Evolutionary conservation across 805 yeast genomes (phyloP), one percentile per base, ranked within the genome.

Genomic region (Metschnikowia shivogae): DNA sequence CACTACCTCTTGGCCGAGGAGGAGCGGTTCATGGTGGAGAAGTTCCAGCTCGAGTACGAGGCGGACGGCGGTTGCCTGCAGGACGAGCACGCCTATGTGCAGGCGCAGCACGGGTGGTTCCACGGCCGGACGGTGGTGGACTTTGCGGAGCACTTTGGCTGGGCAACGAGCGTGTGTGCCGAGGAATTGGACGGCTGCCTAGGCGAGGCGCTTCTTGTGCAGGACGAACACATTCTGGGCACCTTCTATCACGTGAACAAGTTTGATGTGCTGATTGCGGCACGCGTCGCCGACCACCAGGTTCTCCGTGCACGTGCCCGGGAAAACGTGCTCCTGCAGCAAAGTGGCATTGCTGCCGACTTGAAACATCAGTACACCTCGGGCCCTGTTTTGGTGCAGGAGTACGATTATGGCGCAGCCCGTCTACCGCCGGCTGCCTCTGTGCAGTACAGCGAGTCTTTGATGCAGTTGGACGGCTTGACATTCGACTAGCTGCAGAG

Each of bases 171-270:
- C 22, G 78, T 86, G 11, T 74, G 89, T 7, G 67, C 65, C 9
- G 92, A 86, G 57, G 84, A 86, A 46, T 61, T 86, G 9, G 77
- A 78, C 44, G 65, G 72, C 44, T 80, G 84, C 14, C 74, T 86
- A n/a, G 72, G 68, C 2, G 58, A 63, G 2, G 89, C 88, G 4
- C 60, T 65, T 2, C 57, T 87, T 2, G 78, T 84, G 14, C 70
- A 86, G 4, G 96, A 87, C 63, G 81, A 81, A 54, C 81, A 81
- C 52, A 68, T 83, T 1, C 74, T 80, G 39, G 95, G 93, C 0
- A 73, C 80, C 3, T 74, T 76, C 41, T 87, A 80, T 61, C 86
- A 77, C 56, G 59, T 69, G 36, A 86, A 86, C 52, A 47, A 42
- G 27, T 52, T 52, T 29, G 52, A 52, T 14, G 19, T 28, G 8